Base-by-base conservation (phyloP, 2,329 filamentous ascomycete species). In the Curvularia spicifera region DNA sequence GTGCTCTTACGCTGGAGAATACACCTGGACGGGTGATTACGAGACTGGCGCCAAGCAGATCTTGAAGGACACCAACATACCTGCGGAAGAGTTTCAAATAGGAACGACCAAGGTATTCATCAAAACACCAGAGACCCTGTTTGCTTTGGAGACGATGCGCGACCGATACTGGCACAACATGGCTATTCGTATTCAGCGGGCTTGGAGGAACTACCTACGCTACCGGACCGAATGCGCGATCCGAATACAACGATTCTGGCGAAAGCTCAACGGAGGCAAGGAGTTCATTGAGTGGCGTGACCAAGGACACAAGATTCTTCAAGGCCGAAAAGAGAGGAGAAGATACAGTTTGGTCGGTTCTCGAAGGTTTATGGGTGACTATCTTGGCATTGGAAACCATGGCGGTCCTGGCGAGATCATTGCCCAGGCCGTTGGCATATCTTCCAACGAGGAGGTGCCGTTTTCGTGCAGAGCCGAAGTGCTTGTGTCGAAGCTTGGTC, bases 81-180 rank as follows among this genome's bases (percentile, higher is more conserved):
- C 95, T 0, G 84, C 89, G 29, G 95, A 98, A 70, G 95, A 99
- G 75, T 98, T 92, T 84, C 95, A 99, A 78, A 91, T 99, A 84
- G 95, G 95, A 79, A 91, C 95, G 5, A 94, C 91, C 0, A 99
- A 98, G 79, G 94, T 93, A 4, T 99, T 99, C 72, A 96, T 99
- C 81, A 98, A 99, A 79, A 93, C 95, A 0, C 95, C 95, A 0
- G 95, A 99, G 78, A 99, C 95, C 0, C 81, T 99, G 1, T 99
- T 99, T 73, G 95, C 95, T 2, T 82, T 99, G 10, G 95, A 99
- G 78, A 93, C 96, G 57, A 98, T 99, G 94, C 87, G 95, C 73
- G 95, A 99, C 75, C 85, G 91, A 56, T 99, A 98, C 79, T 98
- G 94, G 94, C 94, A 98, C 78, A 99, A 98, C 79, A 98, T 99